Base-by-base conservation (phyloP, 305 asterid genomes). In the Stenogyne calaminthoides region DNA sequence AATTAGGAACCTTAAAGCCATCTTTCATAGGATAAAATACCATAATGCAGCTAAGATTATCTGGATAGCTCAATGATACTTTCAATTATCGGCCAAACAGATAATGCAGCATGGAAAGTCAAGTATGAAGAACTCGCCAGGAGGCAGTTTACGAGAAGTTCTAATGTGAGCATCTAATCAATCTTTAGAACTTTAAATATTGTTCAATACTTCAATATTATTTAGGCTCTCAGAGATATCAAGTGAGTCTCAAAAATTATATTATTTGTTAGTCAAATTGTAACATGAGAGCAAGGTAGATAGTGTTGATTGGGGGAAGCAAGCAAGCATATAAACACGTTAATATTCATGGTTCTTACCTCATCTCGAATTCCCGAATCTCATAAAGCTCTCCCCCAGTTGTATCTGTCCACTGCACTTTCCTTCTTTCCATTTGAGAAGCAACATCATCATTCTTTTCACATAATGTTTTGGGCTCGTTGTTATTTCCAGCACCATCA, bases 401-500 rank as follows among this genome's bases (percentile, higher is more conserved):
- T 52, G 85, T 78, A 86, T 92, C 98, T 3, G 85, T 85, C 98
- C 98, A 92, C 78, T 85, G 97, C 72, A 92, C 97, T 82, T 84
- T 88, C 86, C 93, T 87, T 81, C 79, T 82, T 70, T 82, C 89
- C 49, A 12, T 78, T 73, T 72, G 88, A 76, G 74, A 77, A 70
- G 74, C 64, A 69, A 52, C 76, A 68, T 80, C 83, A 65, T 57
- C 71, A 36, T 80, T 73, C 70, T 71, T 80, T 59, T 82, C 87
- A 61, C 76, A 67, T 59, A 69, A 72, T 46, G 77, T 69, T 58
- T 75, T 81, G 20, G 20, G 78, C 47, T 82, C 88, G 51, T 16
- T 54, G 57, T 29, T 54, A 16, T 73, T 65, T 19, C 56, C 72
- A 44, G 55, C 39, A 29, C 80, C 80, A 18, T 73, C 77, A 44